Evolutionary conservation across 2,329 filamentous ascomycete species (phyloP), one percentile per base, ranked within the genome.

Genomic region (Fusarium abutilonis): DNA sequence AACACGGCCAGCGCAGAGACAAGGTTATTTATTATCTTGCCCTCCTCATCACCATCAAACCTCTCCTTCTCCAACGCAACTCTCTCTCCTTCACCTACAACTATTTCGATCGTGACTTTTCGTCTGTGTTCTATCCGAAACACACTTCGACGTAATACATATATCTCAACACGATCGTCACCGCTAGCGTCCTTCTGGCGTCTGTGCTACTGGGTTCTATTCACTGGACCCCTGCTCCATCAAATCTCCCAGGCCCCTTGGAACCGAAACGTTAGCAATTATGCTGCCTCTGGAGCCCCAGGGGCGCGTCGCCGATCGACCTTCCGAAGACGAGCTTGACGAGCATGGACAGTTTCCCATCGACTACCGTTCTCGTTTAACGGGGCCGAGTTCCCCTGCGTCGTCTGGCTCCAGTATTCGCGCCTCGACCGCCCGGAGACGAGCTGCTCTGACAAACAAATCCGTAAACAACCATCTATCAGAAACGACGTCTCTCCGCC

Each of bases 211-310:
- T 21, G 42, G 59, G 38, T 60, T 63, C 51, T 58, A 55, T 60
- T 63, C 49, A 52, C 60, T 65, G 32, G 63, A 66, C 56, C 63
- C 63, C 59, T 64, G 63, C 47, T 60, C 38, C 51, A 34, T 53
- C 59, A 66, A 65, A 66, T 66, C 63, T 66, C 63, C 63, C 47
- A 56, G 56, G 57, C 63, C 63, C 63, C 63, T 64, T 57, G 63
- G 53, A 60, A 56, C 52, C 65, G 61, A 71, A 70, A 71, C 67
- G 51, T 66, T 68, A 68, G 69, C 59, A 49, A 65, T 67, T 63
- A 73, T 73, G 72, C 69, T 70, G 63, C 58, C 59, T 60, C 55
- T 63, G 55, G 63, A 64, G 44, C 50, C 51, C 63, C 68, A 70
- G 66, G 67, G 65, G 63, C 56, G 66, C 42, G 38, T 60, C 45